Evolutionary conservation across 2,329 filamentous ascomycete species (phyloP).

Genomic region (Dactylellina sp.): DNA sequence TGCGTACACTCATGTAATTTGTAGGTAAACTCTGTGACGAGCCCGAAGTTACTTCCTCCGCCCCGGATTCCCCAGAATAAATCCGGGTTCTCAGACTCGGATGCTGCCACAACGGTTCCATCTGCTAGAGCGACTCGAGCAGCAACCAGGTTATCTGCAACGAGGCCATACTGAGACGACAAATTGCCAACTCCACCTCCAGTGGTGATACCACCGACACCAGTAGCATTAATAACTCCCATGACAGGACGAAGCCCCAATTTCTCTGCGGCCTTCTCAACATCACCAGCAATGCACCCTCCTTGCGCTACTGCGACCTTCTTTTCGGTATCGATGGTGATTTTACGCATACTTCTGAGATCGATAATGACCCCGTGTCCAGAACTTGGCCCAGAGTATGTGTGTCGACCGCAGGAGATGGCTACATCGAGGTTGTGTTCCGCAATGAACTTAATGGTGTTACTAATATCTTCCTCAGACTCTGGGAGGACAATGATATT

Average conservation of each 20-base stretch:
- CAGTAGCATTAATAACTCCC: conserved; percentile 45
- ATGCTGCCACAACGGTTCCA: conserved; percentile 68
- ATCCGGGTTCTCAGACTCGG: conserved; percentile 65
- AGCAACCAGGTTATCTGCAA: conserved; percentile 46
- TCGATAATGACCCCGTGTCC: conserved; percentile 46
- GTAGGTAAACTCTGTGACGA: conserved; percentile 67
- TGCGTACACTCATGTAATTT: conserved; percentile 66
- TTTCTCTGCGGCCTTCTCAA: conserved; percentile 38
- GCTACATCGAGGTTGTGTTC: conserved; percentile 48
- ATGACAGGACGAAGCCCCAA: conserved; percentile 34
- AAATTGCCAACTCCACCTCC: conserved; percentile 47
- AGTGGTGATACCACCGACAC: conserved; percentile 51
- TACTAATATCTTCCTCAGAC: conserved; percentile 36
- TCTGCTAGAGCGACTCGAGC: conserved; percentile 49
- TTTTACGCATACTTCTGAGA: conserved; percentile 50
- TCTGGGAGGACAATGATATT: conserved; percentile 49
- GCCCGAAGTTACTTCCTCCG: conserved; percentile 72
- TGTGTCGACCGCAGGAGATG: conserved; percentile 46
- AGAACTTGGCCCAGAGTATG: conserved; percentile 46
- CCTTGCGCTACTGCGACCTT: conserved; percentile 35
- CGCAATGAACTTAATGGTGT: conserved; percentile 45
- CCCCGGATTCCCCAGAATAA: conserved; percentile 71
- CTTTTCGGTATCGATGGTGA: conserved; percentile 44
- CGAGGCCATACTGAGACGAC: conserved; percentile 42
- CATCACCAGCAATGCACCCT: conserved; percentile 37